These are phyloP conservation scores for Thermothelomyces thermophilus DNA, from an alignment of 2,329 filamentous ascomycete genomes.

Conservation along the genomic window DNA sequence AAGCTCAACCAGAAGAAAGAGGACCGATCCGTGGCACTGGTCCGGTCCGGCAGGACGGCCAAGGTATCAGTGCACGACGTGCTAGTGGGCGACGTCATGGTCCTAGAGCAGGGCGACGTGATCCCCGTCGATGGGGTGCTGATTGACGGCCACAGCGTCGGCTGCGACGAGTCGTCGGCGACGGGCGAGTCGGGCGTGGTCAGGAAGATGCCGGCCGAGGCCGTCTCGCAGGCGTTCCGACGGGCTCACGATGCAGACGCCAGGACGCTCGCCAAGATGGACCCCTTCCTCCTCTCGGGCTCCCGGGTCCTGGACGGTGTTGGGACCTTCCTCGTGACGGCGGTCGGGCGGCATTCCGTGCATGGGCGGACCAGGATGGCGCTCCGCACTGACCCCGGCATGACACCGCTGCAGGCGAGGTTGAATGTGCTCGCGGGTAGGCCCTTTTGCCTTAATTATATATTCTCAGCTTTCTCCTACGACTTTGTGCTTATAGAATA, in stretches of 20 bases:
- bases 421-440: constrained; percentile 37
- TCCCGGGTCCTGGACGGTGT: constrained; percentile 48
- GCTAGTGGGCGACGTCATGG: constrained; percentile 58
- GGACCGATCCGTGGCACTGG: constrained; percentile 57
- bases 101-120: constrained; percentile 62
- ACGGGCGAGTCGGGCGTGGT: constrained; percentile 65
- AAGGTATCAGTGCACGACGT: constrained; percentile 59
- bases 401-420: constrained; percentile 50
- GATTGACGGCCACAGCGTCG: constrained; percentile 56
- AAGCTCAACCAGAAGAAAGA: constrained; percentile 55
- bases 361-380: constrained; percentile 52
- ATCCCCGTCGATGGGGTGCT: constrained; percentile 61
- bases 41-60: constrained; percentile 58
- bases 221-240: constrained; percentile 49
- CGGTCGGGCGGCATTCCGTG: constrained; percentile 49
- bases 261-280: constrained; percentile 24
- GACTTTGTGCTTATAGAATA: no score
- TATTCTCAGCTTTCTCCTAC: no score
- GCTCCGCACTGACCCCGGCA: constrained; percentile 43
- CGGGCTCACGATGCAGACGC: constrained; percentile 37
- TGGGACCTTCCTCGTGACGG: constrained; percentile 49
- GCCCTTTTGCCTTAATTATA: not conserved
- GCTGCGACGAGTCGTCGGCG: constrained; percentile 63
- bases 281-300: constrained; percentile 59
- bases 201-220: constrained; percentile 54